Evolutionary conservation across 768 basidiomycete genomes (phyloP).

Genomic region (Dioszegia aurantiaca): DNA sequence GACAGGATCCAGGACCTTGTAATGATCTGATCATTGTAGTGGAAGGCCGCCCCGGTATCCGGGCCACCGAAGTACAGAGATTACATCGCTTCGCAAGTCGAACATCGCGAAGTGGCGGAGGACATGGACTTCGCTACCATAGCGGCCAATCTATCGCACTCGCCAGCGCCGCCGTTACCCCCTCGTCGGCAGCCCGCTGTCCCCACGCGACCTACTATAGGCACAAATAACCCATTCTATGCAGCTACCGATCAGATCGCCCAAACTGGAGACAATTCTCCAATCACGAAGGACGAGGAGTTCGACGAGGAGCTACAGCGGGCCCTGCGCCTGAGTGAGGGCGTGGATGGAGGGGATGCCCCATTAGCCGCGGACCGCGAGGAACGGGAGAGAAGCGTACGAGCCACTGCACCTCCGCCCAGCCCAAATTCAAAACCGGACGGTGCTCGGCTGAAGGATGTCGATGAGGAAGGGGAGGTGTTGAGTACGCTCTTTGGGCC

Average conservation of each 20-base stretch:
- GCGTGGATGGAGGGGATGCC: neutral
- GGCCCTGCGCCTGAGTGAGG: conserved; percentile 27
- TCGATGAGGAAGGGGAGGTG: conserved; percentile 16
- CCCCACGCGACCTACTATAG: conserved; percentile 21
- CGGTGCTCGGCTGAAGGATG: neutral
- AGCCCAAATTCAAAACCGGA: conserved; percentile 24
- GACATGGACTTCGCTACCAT: neutral
- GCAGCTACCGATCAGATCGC: neutral
- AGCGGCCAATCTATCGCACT: neutral
- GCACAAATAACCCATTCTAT: conserved; percentile 18
- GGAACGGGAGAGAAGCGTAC: conserved; percentile 32
- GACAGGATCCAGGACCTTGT: neutral
- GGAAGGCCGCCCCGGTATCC: conserved; percentile 12
- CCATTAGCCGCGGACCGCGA: conserved; percentile 7
- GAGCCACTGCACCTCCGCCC: conserved; percentile 41
- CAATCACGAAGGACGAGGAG: conserved; percentile 16
- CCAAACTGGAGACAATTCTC: neutral
- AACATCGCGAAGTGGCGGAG: conserved; percentile 30
- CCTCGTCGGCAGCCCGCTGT: conserved; percentile 1
- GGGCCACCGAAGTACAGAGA: neutral
- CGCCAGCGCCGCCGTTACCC: conserved; percentile 9
- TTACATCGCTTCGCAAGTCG: conserved; percentile 12
- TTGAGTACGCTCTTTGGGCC: conserved; percentile 34
- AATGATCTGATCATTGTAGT: conserved; percentile 12
- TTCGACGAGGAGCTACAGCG: conserved; percentile 35